Percentiles rank a stretch among this genome's conserved stretches.
phyloP scores from a whole-genome alignment of 129 eudicot genomes.

The Centella asiatica region DNA sequence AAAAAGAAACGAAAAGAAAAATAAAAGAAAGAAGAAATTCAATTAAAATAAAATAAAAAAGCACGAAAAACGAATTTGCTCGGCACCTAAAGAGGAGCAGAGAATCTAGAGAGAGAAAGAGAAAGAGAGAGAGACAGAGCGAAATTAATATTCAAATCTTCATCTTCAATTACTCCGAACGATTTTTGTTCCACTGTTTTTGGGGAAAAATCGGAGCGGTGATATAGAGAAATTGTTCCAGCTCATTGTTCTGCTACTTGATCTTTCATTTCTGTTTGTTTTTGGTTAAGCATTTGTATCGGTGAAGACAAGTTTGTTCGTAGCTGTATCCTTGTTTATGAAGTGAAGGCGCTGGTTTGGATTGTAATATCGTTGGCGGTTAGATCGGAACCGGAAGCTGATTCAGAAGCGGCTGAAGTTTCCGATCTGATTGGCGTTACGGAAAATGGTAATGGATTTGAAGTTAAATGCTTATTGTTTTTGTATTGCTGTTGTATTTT shows the following conservation, averaged over 20 bases:
- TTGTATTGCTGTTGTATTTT: too few species aligned
- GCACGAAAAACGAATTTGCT: slow-evolving; percentile 19
- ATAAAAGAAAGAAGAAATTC: too few species aligned
- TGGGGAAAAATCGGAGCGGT: slow-evolving; percentile 10
- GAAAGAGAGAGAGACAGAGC: too few species aligned
- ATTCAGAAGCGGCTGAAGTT: slow-evolving; percentile 16
- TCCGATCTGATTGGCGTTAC: slow-evolving; percentile 32
- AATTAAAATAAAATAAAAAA: not conserved
- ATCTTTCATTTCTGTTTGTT: not conserved
- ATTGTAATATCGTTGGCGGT: not conserved
- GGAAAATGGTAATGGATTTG: slow-evolving; percentile 29
- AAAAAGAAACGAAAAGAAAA: not conserved
- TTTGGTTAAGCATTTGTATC: not conserved
- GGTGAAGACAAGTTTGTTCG: not conserved
- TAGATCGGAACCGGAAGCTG: slow-evolving; percentile 10
- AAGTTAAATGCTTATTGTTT: too few species aligned
- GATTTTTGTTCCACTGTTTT: slow-evolving; percentile 2
- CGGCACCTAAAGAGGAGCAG: too few species aligned
- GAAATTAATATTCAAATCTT: not conserved
- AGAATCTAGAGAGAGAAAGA: too few species aligned
- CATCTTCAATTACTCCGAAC: not conserved
- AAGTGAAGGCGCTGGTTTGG: slow-evolving; percentile 5
- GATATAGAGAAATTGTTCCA: not conserved
- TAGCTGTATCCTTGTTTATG: not conserved
- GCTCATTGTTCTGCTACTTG: slow-evolving; percentile 17